Conservation (phyloP, 2,329 filamentous ascomycete species). For the Alternaria solani region DNA sequence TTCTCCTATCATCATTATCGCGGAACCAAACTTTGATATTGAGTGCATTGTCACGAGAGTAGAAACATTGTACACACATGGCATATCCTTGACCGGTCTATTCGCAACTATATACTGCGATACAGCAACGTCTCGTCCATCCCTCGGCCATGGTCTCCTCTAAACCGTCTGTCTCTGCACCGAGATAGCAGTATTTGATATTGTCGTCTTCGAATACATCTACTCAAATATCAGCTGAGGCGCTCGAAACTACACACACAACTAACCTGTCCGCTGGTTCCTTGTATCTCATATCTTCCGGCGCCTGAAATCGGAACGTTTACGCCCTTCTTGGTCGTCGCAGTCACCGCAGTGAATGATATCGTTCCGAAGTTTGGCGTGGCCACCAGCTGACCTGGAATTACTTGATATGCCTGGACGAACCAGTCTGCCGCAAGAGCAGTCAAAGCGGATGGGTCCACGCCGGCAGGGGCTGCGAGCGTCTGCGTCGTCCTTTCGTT, state of each 20-base stretch:
- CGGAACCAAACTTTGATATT: background rate
- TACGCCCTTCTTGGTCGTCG: constrained; percentile 29
- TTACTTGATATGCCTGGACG: constrained; percentile 36
- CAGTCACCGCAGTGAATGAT: constrained; percentile 27
- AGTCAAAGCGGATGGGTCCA: constrained; percentile 22
- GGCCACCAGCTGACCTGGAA: constrained; percentile 30
- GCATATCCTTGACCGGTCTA: background rate
- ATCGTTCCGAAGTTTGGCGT: constrained; percentile 32
- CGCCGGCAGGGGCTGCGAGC: constrained; percentile 23
- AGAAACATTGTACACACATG: background rate
- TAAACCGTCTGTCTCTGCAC: constrained; percentile 19
- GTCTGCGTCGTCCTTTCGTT: constrained; percentile 29
- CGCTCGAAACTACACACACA: background rate
- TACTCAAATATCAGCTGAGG: constrained; percentile 11
- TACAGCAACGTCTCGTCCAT: background rate
- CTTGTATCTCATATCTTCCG: constrained; percentile 35
- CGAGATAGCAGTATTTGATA: constrained; percentile 21
- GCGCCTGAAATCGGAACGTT: constrained; percentile 28
- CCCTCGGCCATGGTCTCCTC: background rate
- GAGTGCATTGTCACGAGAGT: background rate
- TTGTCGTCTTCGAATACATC: constrained; percentile 35
- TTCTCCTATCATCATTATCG: background rate
- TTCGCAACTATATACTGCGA: background rate
- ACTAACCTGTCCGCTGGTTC: constrained; percentile 34
- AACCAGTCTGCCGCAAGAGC: constrained; percentile 35